These are phyloP conservation scores for Physocladia obscura DNA, from an alignment of 192 early-diverging fungal species.

Conservation along the genomic window DNA sequence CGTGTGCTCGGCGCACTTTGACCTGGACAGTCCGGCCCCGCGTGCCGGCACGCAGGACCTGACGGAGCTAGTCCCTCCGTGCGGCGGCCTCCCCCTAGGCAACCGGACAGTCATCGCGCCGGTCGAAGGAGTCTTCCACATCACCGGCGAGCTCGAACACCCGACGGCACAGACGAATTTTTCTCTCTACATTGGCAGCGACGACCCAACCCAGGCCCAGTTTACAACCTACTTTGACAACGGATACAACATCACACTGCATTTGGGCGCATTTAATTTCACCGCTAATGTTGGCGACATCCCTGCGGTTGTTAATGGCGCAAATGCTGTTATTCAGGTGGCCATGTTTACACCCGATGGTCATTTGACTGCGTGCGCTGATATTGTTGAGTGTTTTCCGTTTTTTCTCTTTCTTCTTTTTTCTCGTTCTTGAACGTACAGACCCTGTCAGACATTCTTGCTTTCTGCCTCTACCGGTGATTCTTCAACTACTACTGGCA, in stretches of 20 bases:
- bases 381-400: too few species aligned
- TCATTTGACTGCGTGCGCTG: constrained; percentile 43
- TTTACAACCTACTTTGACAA: neutral
- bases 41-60: neutral
- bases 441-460: too few species aligned
- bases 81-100: constrained; percentile 47
- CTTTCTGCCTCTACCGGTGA: too few species aligned
- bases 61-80: constrained; percentile 47
- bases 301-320: constrained; percentile 40
- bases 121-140: constrained; percentile 27
- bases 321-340: constrained; percentile 56
- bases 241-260: neutral
- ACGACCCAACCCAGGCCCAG: constrained; percentile 39
- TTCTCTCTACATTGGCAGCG: constrained; percentile 40
- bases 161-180: constrained; percentile 40
- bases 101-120: constrained; percentile 47
- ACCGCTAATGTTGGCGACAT: constrained; percentile 27
- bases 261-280: constrained; percentile 33
- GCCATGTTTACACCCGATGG: constrained; percentile 53
- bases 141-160: constrained; percentile 40
- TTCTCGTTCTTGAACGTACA: too few species aligned
- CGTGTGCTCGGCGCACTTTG: neutral
- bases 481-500: too few species aligned
- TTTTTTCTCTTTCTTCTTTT: too few species aligned
- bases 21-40: neutral